Percentiles rank a stretch among this genome's conserved stretches.
Evolutionary conservation across 345 rosid genomes (phyloP).

Genomic region (Eucalyptus rudis): DNA sequence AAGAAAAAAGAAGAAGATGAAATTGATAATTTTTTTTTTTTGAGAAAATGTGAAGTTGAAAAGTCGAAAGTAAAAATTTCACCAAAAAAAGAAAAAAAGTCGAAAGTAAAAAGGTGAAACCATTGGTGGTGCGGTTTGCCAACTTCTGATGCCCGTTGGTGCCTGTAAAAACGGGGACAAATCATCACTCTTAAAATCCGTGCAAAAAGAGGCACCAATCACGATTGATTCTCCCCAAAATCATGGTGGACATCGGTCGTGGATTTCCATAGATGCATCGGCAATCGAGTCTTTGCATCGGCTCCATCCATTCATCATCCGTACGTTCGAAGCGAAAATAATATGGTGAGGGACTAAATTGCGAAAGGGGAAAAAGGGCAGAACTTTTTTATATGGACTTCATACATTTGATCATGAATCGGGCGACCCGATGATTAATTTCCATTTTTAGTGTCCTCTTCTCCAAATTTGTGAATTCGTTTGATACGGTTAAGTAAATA

Average conservation of each 20-base stretch:
- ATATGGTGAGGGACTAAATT: too few species aligned
- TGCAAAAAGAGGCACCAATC: neutral
- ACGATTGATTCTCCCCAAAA: neutral
- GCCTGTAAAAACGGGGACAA: neutral
- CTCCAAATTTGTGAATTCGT: neutral
- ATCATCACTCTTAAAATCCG: neutral
- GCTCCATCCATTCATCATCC: neutral
- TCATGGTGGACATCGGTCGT: neutral
- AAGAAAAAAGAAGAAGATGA: neutral
- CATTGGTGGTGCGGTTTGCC: neutral
- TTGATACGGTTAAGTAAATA: neutral
- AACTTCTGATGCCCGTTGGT: neutral
- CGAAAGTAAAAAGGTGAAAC: neutral
- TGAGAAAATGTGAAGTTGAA: neutral
- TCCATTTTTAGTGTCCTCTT: neutral
- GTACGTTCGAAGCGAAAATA: neutral
- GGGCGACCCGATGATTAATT: neutral
- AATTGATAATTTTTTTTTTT: neutral
- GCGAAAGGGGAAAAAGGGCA: neutral
- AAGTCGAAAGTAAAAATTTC: neutral
- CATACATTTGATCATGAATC: neutral
- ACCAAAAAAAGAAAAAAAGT: neutral
- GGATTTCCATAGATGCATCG: neutral
- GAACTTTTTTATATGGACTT: neutral
- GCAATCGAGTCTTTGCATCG: neutral